phyloP scores from a whole-genome alignment of 1,284 basidiomycete genomes.

The Microbotryum saponariae region DNA sequence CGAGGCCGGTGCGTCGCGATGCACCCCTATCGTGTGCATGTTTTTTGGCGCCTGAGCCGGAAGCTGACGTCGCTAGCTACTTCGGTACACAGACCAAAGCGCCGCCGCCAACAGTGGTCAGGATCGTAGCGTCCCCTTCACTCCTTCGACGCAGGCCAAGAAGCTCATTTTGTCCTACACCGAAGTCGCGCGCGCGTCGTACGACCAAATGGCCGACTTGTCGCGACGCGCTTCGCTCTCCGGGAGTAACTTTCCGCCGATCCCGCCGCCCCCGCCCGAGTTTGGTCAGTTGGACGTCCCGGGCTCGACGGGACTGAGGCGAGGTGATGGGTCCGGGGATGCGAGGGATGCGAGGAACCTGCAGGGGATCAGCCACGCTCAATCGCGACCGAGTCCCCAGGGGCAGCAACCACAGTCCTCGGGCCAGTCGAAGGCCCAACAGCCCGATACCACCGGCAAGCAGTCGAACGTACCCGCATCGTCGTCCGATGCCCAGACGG shows the following conservation, averaged over 20 bases:
- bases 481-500: constrained; percentile 12
- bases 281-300: constrained; percentile 26
- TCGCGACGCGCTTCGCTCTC: constrained; percentile 50
- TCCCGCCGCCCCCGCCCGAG: constrained; percentile 23
- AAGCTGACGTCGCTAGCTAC: not conserved
- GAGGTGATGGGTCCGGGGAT: no score
- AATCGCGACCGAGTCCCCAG: not conserved
- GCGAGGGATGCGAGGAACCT: no score
- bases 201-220: constrained; percentile 67
- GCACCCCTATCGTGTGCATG: constrained; percentile 3
- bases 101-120: constrained; percentile 11
- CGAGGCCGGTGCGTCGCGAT: constrained; percentile 53
- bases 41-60: no score
- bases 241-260: constrained; percentile 17
- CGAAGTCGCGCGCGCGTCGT: constrained; percentile 54
- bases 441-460: not conserved
- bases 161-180: constrained; percentile 53
- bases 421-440: not conserved
- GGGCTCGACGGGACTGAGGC: not conserved
- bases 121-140: constrained; percentile 45
- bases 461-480: not conserved
- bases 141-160: constrained; percentile 54
- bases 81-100: constrained; percentile 16
- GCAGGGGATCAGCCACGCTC: not conserved
- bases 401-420: constrained; percentile 4